Base-by-base conservation (phyloP, 192 early-diverging fungal genomes). In the Gonapodya sp. region DNA sequence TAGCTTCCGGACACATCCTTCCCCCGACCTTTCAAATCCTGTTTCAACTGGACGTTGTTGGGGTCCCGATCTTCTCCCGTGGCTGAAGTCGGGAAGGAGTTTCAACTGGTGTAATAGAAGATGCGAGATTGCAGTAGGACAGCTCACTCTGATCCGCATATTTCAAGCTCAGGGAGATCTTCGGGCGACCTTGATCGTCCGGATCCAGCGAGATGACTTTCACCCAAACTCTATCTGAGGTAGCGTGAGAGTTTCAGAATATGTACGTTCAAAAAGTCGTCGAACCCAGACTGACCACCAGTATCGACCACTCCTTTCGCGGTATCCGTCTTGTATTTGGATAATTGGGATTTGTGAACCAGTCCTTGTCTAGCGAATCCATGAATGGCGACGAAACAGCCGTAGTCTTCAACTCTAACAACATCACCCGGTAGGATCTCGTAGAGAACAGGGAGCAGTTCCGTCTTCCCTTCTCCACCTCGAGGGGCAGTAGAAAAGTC, bases 61-160 rank as follows among this genome's bases (percentile, higher is more conserved):
- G 75, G 75, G 75, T 77, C 75, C 8, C 18, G 75, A 33, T 77
- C 75, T 34, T 18, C 2, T 18, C 75, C 75, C 75, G 18, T 77
- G 24, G 46, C 46, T 64, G 24, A 24, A 64, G 24, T 8, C 46
- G 46, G 24, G 46, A 24, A 8, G 46, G 24, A 64, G 8, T 24
- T 16, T 64, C 8, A 64, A 24, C 46, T 8, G 24, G 46, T 64
- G 46, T 64, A 64, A 64, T 24, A 64, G 8, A 64, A 8, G 46
- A 64, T 24, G 46, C 46, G 46, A 24, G 24, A 16, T 64, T n/a
- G n/a, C n/a, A n/a, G n/a, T n/a, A n/a, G n/a, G n/a, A n/a, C n/a
- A n/a, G n/a, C 46, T 24, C 46, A 34, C 75, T 77, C 31, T 77
- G 75, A 34, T 77, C 75, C 18, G 75, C 75, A 34, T 77, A 77